Conservation (phyloP, 2,329 filamentous ascomycete genomes). For the Pseudophaeomoniella oleicola region DNA sequence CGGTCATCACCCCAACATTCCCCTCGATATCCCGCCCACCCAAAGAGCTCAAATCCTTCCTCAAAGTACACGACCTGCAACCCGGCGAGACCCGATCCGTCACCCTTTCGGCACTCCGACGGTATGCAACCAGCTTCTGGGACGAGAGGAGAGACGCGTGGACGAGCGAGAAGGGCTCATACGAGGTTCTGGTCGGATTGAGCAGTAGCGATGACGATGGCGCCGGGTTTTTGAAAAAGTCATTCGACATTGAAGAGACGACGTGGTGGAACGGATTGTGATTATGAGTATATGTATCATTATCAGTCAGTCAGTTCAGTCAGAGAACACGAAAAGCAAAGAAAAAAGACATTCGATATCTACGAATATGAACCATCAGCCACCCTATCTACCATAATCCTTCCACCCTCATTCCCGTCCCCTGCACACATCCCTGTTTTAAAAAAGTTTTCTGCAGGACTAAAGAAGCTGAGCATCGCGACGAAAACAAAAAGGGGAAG, state of each 20-base stretch:
- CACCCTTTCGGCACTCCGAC: constrained; percentile 46
- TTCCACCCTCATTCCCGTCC: too few species aligned
- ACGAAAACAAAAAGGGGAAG: too few species aligned
- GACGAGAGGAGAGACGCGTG: constrained; percentile 53
- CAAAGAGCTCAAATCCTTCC: constrained; percentile 52
- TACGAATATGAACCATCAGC: too few species aligned
- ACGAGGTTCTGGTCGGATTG: constrained; percentile 46
- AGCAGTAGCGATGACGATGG: constrained; percentile 29
- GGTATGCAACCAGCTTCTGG: constrained; percentile 55
- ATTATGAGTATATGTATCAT: too few species aligned
- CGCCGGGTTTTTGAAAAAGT: constrained; percentile 33
- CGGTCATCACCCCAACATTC: constrained; percentile 21
- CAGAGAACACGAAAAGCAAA: too few species aligned
- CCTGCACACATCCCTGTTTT: too few species aligned
- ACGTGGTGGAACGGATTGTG: constrained; percentile 54
- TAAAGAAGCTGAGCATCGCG: too few species aligned
- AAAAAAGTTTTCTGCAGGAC: too few species aligned
- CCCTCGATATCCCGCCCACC: constrained; percentile 39
- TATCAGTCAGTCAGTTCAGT: too few species aligned
- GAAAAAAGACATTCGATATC: too few species aligned
- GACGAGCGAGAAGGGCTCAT: constrained; percentile 51
- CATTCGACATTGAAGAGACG: constrained; percentile 45
- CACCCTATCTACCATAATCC: too few species aligned
- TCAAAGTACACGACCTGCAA: constrained; percentile 45
- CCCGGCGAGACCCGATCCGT: constrained; percentile 43